Conservation (phyloP, 2,329 filamentous ascomycete species). For the Sordariomycetes sp. region DNA sequence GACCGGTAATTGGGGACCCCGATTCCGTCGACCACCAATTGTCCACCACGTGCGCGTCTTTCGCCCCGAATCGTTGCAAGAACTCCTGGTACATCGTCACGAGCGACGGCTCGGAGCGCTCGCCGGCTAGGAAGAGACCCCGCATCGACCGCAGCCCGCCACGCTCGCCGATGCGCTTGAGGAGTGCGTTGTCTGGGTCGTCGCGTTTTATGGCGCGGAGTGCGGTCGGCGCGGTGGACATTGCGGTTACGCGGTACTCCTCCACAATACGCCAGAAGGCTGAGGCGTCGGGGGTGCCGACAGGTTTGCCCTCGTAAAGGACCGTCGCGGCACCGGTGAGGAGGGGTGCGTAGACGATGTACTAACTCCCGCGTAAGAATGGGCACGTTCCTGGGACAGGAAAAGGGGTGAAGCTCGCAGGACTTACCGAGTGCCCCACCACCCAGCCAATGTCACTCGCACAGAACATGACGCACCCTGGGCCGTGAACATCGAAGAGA, state of each 20-base stretch:
- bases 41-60: slow-evolving; percentile 44
- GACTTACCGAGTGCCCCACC: slow-evolving; percentile 35
- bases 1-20: slow-evolving; percentile 47
- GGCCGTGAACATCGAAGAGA: slow-evolving; percentile 71
- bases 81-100: slow-evolving; percentile 71
- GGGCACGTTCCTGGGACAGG: background rate
- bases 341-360: slow-evolving; percentile 82
- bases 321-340: slow-evolving; percentile 78
- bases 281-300: slow-evolving; percentile 78
- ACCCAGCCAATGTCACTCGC: slow-evolving; percentile 87
- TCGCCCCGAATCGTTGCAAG: slow-evolving; percentile 53
- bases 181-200: slow-evolving; percentile 61
- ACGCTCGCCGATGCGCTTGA: slow-evolving; percentile 51
- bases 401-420: background rate
- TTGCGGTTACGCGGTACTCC: slow-evolving; percentile 71
- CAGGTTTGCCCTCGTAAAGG: slow-evolving; percentile 86
- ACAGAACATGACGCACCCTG: slow-evolving; percentile 65
- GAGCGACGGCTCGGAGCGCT: slow-evolving; percentile 80
- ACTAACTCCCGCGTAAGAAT: slow-evolving; percentile 21
- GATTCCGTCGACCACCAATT: slow-evolving; percentile 54
- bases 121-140: slow-evolving; percentile 77
- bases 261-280: slow-evolving; percentile 82
- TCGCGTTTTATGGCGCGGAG: slow-evolving; percentile 79
- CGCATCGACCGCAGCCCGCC: slow-evolving; percentile 63
- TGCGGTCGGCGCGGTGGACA: slow-evolving; percentile 83